Conservation (phyloP, 2,329 filamentous ascomycete genomes). For the Penicillium glabrum region DNA sequence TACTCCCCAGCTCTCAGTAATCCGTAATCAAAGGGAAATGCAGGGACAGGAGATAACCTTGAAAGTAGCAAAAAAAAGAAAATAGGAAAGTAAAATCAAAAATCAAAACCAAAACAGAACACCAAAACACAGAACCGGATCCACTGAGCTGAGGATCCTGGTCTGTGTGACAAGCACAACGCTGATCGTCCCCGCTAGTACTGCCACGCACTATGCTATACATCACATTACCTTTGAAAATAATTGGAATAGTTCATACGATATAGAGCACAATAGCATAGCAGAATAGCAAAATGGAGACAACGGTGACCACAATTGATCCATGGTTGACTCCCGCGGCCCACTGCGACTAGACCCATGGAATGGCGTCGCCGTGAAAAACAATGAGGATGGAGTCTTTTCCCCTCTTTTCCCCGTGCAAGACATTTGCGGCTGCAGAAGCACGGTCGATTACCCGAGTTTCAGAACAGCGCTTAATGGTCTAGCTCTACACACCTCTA, state of each 20-base stretch:
- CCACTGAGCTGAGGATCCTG: slow-evolving; percentile 26
- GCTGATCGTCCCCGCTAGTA: slow-evolving; percentile 20
- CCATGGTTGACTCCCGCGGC: not conserved
- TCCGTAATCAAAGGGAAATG: not conserved
- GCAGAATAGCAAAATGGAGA: too few relatives aligned
- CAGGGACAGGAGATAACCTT: not conserved
- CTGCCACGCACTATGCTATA: slow-evolving; percentile 12
- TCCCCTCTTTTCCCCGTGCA: slow-evolving; percentile 1
- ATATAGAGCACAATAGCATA: too few relatives aligned
- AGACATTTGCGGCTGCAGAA: slow-evolving; percentile 5
- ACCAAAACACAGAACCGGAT: slow-evolving; percentile 15
- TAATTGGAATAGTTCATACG: too few relatives aligned
- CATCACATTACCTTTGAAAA: not conserved
- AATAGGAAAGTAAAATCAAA: not conserved
- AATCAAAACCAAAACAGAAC: slow-evolving; percentile 14
- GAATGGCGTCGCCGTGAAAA: too few relatives aligned
- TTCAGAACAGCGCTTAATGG: slow-evolving; percentile 1
- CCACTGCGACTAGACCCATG: not conserved
- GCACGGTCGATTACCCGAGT: slow-evolving; percentile 17
- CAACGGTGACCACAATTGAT: too few relatives aligned
- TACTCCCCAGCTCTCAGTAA: not conserved
- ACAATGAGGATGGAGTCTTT: slow-evolving; percentile 4
- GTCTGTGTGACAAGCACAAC: slow-evolving; percentile 25
- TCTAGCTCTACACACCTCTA: not conserved
- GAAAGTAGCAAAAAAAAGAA: not conserved